These are phyloP conservation scores for Boletus nobilissimus DNA, from an alignment of 1,284 basidiomycete genomes.

Conservation along the genomic window DNA sequence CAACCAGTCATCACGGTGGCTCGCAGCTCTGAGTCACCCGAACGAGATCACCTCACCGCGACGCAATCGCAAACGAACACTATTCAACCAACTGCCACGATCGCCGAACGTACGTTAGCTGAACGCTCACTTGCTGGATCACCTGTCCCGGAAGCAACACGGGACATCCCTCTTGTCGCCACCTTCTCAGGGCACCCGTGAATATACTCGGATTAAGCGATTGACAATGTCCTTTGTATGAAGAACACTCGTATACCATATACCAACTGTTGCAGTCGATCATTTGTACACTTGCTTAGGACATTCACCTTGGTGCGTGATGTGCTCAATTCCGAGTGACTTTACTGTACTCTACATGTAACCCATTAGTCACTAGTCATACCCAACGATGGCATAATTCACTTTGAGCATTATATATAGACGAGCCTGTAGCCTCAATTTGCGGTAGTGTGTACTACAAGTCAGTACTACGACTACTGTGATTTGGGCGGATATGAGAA, in stretches of 20 bases:
- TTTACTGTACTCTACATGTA: constrained; percentile 32
- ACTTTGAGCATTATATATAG: background rate
- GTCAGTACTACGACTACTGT: background rate
- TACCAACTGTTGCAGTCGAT: constrained; percentile 18
- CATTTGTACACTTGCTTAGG: constrained; percentile 25
- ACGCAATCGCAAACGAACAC: constrained; percentile 56
- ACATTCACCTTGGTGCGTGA: constrained; percentile 4
- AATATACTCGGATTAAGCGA: constrained; percentile 14
- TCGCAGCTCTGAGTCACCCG: constrained; percentile 52
- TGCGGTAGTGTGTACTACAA: background rate
- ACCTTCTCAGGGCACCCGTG: constrained; percentile 37
- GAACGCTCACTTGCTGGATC: constrained; percentile 72
- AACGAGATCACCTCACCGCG: constrained; percentile 47
- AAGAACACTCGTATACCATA: constrained; percentile 8
- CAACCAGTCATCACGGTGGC: constrained; percentile 65
- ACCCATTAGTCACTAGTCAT: constrained; percentile 1
- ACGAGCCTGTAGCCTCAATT: background rate
- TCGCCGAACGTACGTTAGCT: constrained; percentile 60
- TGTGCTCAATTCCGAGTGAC: constrained; percentile 2
- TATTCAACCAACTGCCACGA: constrained; percentile 58
- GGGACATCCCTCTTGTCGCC: constrained; percentile 42
- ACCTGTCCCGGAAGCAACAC: constrained; percentile 48
- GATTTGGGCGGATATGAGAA: too few species aligned
- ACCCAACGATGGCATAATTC: constrained; percentile 3
- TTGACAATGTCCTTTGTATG: constrained; percentile 2